phyloP scores from a whole-genome alignment of 352 stramenopile species.

The Pythium rhizo-oryzae region DNA sequence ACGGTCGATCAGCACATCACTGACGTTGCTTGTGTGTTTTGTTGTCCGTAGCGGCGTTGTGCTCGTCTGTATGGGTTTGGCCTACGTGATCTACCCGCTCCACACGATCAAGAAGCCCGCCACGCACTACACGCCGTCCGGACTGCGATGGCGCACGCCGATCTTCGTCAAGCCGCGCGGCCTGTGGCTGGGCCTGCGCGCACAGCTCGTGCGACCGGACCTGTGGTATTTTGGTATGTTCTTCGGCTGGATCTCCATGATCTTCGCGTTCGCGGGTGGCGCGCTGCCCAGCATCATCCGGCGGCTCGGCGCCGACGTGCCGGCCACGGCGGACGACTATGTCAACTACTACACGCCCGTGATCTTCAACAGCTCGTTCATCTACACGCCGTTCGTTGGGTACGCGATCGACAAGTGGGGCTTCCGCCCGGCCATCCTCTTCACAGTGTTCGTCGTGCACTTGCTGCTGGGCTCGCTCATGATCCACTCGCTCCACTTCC shows the following conservation, averaged over 20 bases:
- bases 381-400: constrained; percentile 47
- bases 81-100: constrained; percentile 34
- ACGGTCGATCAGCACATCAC: background rate
- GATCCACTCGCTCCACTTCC: constrained; percentile 35
- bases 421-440: constrained; percentile 33
- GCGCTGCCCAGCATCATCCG: constrained; percentile 54
- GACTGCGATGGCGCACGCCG: constrained; percentile 13
- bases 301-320: constrained; percentile 26
- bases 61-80: constrained; percentile 13
- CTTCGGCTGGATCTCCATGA: constrained; percentile 49
- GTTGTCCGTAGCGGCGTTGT: background rate
- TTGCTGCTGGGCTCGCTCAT: constrained; percentile 39
- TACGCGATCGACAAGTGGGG: constrained; percentile 44
- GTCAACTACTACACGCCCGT: constrained; percentile 46
- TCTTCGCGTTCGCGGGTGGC: constrained; percentile 44
- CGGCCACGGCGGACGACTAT: constrained; percentile 30
- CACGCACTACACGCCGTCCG: constrained; percentile 33
- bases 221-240: constrained; percentile 49
- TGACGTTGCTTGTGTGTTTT: background rate
- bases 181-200: constrained; percentile 34
- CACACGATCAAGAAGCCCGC: constrained; percentile 30
- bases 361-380: constrained; percentile 45
- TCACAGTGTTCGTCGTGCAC: constrained; percentile 35
- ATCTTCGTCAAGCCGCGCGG: constrained; percentile 33
- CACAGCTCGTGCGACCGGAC: constrained; percentile 32